Evolutionary conservation across 2,329 filamentous ascomycete genomes (phyloP).

Genomic region (Aspergillus sp.): DNA sequence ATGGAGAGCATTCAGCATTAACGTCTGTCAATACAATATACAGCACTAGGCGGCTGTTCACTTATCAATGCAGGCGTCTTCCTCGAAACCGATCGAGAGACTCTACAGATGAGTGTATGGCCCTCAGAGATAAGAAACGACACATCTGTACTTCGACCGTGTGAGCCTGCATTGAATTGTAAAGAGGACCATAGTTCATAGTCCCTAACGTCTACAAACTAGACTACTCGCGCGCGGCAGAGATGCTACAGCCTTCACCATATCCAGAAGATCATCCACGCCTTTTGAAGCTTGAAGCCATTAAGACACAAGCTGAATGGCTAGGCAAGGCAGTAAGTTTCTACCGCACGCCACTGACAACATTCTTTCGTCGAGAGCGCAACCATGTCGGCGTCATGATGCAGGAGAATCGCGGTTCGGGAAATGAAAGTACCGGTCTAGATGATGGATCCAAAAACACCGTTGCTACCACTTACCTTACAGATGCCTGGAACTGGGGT

Average conservation of each 20-base stretch:
- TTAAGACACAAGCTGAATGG: conserved; percentile 7
- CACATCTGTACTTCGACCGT: conserved; percentile 32
- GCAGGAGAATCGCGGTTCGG: conserved; percentile 26
- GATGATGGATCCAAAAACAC: conserved; percentile 67
- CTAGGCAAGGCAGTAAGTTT: conserved; percentile 56
- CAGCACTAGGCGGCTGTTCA: conserved; percentile 62
- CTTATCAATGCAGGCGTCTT: conserved; percentile 72
- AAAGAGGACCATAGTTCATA: too few species aligned
- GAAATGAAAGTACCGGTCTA: conserved; percentile 53
- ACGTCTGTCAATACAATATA: neutral
- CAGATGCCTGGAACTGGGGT: conserved; percentile 72
- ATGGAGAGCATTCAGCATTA: neutral
- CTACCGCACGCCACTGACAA: conserved; percentile 61
- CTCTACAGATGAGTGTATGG: conserved; percentile 59
- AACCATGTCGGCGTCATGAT: conserved; percentile 68
- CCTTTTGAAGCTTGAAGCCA: conserved; percentile 11
- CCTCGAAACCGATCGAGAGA: conserved; percentile 58
- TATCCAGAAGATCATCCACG: conserved; percentile 13
- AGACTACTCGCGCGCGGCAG: conserved; percentile 21
- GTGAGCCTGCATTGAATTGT: conserved; percentile 7
- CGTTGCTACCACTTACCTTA: conserved; percentile 62
- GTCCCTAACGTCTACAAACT: neutral
- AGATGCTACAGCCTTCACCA: conserved; percentile 19
- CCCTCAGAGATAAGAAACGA: conserved; percentile 39
- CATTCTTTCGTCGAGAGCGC: conserved; percentile 61